Evolutionary conservation across 106 monocot species (phyloP).

Genomic region (Xerophyta viscosa): DNA sequence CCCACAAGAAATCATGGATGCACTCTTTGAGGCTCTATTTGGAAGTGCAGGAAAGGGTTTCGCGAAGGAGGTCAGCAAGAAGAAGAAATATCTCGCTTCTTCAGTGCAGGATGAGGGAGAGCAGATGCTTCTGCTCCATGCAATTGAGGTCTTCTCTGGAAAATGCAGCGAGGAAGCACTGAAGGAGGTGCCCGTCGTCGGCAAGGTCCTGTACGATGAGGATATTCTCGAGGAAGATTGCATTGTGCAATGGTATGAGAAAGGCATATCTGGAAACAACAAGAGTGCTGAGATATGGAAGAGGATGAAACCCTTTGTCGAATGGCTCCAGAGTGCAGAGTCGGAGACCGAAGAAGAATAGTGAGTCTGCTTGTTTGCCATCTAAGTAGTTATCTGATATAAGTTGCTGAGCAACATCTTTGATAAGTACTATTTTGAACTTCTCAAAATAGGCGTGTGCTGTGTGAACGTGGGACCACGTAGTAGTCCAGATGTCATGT

Average conservation of each 20-base stretch:
- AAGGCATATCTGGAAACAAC: constrained; percentile 20
- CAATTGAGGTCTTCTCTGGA: constrained; percentile 43
- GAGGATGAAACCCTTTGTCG: constrained; percentile 75
- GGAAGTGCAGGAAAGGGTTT: constrained; percentile 67
- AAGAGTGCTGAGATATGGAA: constrained; percentile 41
- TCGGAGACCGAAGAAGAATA: constrained; percentile 34
- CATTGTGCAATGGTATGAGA: constrained; percentile 63
- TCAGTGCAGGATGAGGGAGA: constrained; percentile 32
- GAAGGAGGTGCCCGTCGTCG: constrained; percentile 50
- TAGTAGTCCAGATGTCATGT: too few species aligned
- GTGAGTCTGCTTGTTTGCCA: neutral
- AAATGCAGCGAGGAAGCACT: constrained; percentile 44
- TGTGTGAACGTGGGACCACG: too few species aligned
- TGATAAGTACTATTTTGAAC: too few species aligned
- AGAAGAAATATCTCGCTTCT: constrained; percentile 39
- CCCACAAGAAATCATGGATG: constrained; percentile 40
- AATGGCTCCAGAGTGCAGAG: constrained; percentile 77
- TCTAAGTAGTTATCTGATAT: too few species aligned
- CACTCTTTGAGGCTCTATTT: constrained; percentile 63
- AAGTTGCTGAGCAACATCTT: too few species aligned
- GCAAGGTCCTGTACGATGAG: constrained; percentile 63
- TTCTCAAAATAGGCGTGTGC: too few species aligned
- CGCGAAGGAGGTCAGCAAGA: constrained; percentile 61
- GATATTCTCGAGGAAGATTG: constrained; percentile 72
- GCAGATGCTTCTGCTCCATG: constrained; percentile 53